phyloP scores from a whole-genome alignment of 345 rosid species.

The Acer yangbiense region DNA sequence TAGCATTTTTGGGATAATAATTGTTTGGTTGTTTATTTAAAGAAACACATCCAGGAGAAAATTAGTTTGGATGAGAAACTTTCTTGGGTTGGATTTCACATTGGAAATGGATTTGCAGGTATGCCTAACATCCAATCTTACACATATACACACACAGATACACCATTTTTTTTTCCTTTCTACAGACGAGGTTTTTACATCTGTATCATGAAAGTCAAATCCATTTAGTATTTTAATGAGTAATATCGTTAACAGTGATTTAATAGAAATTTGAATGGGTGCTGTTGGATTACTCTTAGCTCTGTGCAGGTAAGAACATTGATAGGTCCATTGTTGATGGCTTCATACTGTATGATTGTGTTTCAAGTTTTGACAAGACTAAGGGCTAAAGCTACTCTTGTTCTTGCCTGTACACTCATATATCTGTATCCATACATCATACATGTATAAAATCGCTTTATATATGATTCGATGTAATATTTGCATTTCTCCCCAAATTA shows the following conservation, averaged over 20 bases:
- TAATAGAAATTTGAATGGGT: not conserved
- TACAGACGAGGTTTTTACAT: too few relatives aligned
- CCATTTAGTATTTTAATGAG: not conserved
- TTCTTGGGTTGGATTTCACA: conserved; percentile 52
- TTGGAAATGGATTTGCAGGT: conserved; percentile 80
- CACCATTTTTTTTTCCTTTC: too few relatives aligned
- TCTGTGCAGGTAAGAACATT: not conserved
- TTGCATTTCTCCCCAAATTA: not conserved
- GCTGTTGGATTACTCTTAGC: not conserved
- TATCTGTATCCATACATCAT: too few relatives aligned
- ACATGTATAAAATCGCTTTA: not conserved
- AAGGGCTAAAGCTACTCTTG: not conserved
- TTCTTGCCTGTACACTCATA: not conserved
- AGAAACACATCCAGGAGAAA: conserved; percentile 61
- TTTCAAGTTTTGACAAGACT: not conserved
- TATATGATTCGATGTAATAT: not conserved
- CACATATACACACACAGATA: not conserved
- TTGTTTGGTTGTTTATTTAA: conserved; percentile 11
- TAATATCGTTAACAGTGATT: not conserved
- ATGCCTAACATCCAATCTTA: not conserved
- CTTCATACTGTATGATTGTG: not conserved
- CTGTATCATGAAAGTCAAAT: not conserved
- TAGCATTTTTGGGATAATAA: not conserved
- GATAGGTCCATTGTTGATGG: not conserved
- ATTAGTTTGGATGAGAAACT: conserved; percentile 45